Conservation (phyloP, 768 basidiomycete genomes). For the Leccinum rimulosum region DNA sequence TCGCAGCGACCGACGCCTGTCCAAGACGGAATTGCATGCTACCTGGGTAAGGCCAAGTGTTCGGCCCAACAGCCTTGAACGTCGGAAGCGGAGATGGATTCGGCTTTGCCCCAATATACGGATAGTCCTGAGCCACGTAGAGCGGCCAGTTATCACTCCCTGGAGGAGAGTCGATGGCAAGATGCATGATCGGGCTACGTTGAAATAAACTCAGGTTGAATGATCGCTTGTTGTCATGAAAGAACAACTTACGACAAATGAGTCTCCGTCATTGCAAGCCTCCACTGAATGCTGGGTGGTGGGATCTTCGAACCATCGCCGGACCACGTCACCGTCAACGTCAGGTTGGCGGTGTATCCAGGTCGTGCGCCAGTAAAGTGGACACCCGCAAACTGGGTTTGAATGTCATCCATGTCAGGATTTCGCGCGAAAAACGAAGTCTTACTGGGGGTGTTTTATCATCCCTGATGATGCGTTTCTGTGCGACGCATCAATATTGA, state of each 20-base stretch:
- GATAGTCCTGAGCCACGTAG: background rate
- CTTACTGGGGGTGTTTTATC: background rate
- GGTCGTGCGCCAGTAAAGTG: constrained; percentile 1
- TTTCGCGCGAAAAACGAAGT: background rate
- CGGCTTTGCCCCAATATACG: background rate
- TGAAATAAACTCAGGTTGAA: background rate
- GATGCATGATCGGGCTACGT: background rate
- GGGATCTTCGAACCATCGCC: background rate
- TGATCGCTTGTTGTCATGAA: background rate
- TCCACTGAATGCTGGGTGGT: background rate
- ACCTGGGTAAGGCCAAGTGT: background rate
- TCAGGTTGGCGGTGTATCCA: background rate
- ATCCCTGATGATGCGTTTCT: background rate
- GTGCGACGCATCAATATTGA: background rate
- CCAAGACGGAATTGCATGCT: background rate
- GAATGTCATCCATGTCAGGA: background rate
- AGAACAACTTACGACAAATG: background rate
- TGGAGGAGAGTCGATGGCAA: background rate
- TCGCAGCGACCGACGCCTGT: background rate
- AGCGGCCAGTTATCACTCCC: background rate
- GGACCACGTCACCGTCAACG: background rate
- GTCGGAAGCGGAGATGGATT: constrained; percentile 1
- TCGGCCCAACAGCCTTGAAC: background rate
- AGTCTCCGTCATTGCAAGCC: background rate
- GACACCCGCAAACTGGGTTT: background rate